Percentiles rank a stretch among this genome's conserved stretches.
Evolutionary conservation across 306 rosid species (phyloP).

Genomic region (Myrica gale): DNA sequence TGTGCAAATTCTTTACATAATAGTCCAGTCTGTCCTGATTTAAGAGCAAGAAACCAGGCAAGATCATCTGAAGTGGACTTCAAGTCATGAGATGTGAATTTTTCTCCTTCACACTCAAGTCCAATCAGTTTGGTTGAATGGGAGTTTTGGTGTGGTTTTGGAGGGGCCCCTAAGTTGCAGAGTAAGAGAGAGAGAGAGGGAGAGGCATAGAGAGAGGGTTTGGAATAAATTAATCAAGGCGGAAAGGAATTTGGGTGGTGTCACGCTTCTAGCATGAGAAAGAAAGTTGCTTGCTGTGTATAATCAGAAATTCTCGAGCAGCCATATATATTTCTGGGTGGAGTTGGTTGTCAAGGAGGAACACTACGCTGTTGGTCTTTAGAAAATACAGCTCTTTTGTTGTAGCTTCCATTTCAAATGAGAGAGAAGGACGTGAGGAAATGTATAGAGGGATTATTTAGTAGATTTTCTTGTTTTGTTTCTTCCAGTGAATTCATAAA

Average conservation of each 20-base stretch:
- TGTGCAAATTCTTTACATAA: slow-evolving; percentile 41
- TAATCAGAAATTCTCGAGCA: slow-evolving; percentile 33
- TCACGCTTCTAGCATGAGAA: slow-evolving; percentile 34
- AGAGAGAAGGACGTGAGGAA: slow-evolving; percentile 16
- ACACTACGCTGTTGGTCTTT: slow-evolving; percentile 24
- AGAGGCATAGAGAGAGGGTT: slow-evolving; percentile 15
- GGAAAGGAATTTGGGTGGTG: slow-evolving; percentile 19
- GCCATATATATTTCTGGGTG: slow-evolving; percentile 32
- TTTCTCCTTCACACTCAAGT: slow-evolving; percentile 37
- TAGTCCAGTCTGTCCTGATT: slow-evolving; percentile 30
- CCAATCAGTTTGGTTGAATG: slow-evolving; percentile 60
- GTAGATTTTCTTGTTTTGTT: not conserved
- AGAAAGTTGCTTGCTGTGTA: slow-evolving; percentile 25
- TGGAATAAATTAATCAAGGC: slow-evolving; percentile 31
- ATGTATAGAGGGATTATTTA: slow-evolving; percentile 5
- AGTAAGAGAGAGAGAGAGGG: slow-evolving; percentile 19
- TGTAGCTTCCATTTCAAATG: slow-evolving; percentile 22
- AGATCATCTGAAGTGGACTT: slow-evolving; percentile 29
- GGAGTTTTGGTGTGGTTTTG: slow-evolving; percentile 49
- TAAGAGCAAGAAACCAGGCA: slow-evolving; percentile 43
- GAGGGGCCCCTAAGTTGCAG: slow-evolving; percentile 19
- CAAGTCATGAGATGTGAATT: slow-evolving; percentile 50
- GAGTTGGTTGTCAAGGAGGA: slow-evolving; percentile 37
- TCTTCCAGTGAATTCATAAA: not conserved
- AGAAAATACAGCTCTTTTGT: slow-evolving; percentile 22